A percentile compares a stretch with the other conserved stretches of the same genome.
Evolutionary conservation across 306 rosid genomes (phyloP).

Genomic region (Inga leiocalycina): DNA sequence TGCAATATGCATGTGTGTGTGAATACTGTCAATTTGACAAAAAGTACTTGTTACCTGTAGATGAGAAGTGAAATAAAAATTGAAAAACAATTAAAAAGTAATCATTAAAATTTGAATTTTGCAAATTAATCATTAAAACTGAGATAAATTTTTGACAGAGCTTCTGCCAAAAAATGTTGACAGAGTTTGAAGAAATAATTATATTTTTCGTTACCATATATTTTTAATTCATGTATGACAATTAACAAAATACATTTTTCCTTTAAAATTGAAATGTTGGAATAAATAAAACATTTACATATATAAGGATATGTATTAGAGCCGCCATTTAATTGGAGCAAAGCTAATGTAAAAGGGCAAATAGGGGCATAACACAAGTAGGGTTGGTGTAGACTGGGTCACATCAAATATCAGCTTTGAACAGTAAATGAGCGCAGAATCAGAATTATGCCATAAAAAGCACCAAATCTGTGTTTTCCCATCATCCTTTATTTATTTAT

Average conservation of each 20-base stretch:
- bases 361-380: background rate
- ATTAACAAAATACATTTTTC: background rate
- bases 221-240: background rate
- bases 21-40: background rate
- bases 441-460: slow-evolving; percentile 11
- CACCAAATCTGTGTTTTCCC: background rate
- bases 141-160: too few species aligned
- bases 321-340: background rate
- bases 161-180: too few species aligned
- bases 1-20: background rate
- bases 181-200: too few species aligned
- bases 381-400: background rate
- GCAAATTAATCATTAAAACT: too few species aligned
- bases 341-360: background rate
- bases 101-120: background rate
- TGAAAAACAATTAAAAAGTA: background rate
- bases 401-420: slow-evolving; percentile 1
- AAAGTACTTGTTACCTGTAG: background rate
- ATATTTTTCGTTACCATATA: too few species aligned
- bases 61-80: background rate
- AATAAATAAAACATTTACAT: background rate
- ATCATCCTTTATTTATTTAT: background rate
- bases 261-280: background rate
- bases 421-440: background rate
- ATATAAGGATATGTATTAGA: background rate